Percentiles rank a stretch among this genome's conserved stretches.
These are phyloP conservation scores for Quercus gilva DNA, from an alignment of 306 rosid genomes.

Conservation along the genomic window DNA sequence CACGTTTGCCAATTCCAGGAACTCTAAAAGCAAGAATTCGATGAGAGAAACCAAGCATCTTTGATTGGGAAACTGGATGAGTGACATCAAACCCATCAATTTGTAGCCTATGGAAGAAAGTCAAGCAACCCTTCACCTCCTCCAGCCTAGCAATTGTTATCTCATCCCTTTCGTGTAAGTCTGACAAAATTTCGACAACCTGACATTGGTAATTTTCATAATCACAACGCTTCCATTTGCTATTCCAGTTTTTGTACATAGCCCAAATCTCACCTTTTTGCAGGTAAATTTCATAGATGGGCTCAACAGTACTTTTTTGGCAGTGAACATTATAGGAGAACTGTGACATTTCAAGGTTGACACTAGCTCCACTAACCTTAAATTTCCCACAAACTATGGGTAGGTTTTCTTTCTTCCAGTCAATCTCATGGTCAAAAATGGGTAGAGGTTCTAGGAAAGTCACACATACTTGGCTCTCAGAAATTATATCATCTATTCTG, in stretches of 20 bases:
- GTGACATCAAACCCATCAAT: conserved; percentile 11
- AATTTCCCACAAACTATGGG: conserved; percentile 14
- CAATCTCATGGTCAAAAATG: not conserved
- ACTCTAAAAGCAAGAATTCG: conserved; percentile 25
- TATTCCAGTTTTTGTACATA: conserved; percentile 1
- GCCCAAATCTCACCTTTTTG: conserved; percentile 31
- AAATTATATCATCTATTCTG: not conserved
- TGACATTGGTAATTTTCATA: not conserved
- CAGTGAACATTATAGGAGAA: not conserved
- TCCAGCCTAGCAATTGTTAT: not conserved
- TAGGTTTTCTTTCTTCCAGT: conserved; percentile 4
- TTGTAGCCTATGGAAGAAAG: conserved; percentile 17
- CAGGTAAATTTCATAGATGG: conserved; percentile 5
- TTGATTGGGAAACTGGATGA: not conserved
- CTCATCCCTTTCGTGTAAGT: not conserved
- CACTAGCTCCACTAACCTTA: not conserved
- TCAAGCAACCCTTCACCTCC: conserved; percentile 15
- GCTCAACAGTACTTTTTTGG: not conserved
- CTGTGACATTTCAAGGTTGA: not conserved
- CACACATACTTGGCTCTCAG: not conserved
- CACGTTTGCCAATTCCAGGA: conserved; percentile 18
- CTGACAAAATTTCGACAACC: conserved; percentile 3
- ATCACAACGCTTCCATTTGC: conserved; percentile 15
- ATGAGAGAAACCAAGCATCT: conserved; percentile 19
- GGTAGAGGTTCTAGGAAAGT: conserved; percentile 15